These are phyloP conservation scores for Casuarina equisetifolia DNA, from an alignment of 306 rosid species.

Conservation along the genomic window DNA sequence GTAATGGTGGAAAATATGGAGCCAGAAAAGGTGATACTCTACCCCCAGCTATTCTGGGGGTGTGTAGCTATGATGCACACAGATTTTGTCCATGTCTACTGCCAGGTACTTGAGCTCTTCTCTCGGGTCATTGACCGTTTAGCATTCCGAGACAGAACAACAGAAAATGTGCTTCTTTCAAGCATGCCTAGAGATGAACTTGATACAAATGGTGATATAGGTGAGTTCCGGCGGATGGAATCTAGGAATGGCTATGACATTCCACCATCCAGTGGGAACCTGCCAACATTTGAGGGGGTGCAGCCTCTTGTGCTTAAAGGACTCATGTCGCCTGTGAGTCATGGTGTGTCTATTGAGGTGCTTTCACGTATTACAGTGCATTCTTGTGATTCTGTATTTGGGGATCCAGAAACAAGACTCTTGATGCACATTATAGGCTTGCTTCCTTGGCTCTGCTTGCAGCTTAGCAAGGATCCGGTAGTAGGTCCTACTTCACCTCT, in stretches of 20 bases:
- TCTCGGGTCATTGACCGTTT: constrained; percentile 92
- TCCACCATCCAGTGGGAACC: constrained; percentile 62
- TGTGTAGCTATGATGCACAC: constrained; percentile 99
- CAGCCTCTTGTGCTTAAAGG: constrained; percentile 99
- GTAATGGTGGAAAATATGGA: constrained; percentile 99
- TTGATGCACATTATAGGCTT: constrained; percentile 96
- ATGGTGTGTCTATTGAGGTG: constrained; percentile 87
- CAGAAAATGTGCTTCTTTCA: constrained; percentile 97
- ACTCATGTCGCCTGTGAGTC: constrained; percentile 89
- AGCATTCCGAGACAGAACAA: constrained; percentile 89
- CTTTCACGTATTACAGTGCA: constrained; percentile 90
- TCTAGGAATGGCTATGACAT: constrained; percentile 77
- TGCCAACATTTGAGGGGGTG: constrained; percentile 95
- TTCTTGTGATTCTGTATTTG: constrained; percentile 96
- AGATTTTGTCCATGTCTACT: constrained; percentile 97
- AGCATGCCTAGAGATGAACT: constrained; percentile 98
- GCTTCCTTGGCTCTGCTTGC: constrained; percentile 98
- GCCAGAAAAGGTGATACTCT: constrained; percentile 97
- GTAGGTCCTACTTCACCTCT: constrained; percentile 86
- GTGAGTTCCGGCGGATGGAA: constrained; percentile 81
- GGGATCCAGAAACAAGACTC: constrained; percentile 89
- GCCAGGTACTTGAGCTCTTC: constrained; percentile 98
- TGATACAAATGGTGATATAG: constrained; percentile 50
- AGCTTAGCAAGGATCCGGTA: constrained; percentile 77
- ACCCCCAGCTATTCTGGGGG: constrained; percentile 99